A percentile compares a stretch with the other conserved stretches of the same genome.
Conservation (phyloP, 164 flowering plant genomes). For the Piper longum region DNA sequence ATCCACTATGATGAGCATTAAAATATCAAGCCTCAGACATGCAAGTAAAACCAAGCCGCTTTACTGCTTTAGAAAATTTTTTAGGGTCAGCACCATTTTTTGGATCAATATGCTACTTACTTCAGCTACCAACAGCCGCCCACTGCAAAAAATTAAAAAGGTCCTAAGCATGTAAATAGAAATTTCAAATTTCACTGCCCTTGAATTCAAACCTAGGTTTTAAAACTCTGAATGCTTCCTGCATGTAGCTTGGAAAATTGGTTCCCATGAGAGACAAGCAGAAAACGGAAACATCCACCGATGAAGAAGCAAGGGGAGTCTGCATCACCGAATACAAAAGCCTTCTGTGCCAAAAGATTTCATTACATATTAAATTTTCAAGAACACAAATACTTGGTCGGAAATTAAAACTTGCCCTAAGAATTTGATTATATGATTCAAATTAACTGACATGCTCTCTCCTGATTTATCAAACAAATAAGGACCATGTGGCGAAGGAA, state of each 20-base stretch:
- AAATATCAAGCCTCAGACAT: slow-evolving; percentile 28
- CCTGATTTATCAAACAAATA: too few relatives aligned
- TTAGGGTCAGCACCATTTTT: slow-evolving; percentile 72
- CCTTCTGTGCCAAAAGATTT: too few relatives aligned
- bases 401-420: too few relatives aligned
- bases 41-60: slow-evolving; percentile 58
- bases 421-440: too few relatives aligned
- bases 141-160: slow-evolving; percentile 29
- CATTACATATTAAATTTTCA: too few relatives aligned
- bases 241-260: slow-evolving; percentile 46
- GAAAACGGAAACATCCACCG: slow-evolving; percentile 86
- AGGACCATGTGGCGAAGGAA: too few relatives aligned
- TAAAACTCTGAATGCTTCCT: slow-evolving; percentile 82
- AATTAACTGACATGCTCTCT: too few relatives aligned
- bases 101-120: slow-evolving; percentile 91
- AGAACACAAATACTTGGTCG: too few relatives aligned
- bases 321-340: slow-evolving; percentile 9
- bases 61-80: slow-evolving; percentile 45
- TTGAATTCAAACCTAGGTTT: slow-evolving; percentile 41
- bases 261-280: slow-evolving; percentile 93
- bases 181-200: not conserved
- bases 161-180: not conserved
- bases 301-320: slow-evolving; percentile 61
- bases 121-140: slow-evolving; percentile 94
- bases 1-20: not conserved